Base-by-base conservation (phyloP, 106 monocot genomes). In the Gastrodia elata region DNA sequence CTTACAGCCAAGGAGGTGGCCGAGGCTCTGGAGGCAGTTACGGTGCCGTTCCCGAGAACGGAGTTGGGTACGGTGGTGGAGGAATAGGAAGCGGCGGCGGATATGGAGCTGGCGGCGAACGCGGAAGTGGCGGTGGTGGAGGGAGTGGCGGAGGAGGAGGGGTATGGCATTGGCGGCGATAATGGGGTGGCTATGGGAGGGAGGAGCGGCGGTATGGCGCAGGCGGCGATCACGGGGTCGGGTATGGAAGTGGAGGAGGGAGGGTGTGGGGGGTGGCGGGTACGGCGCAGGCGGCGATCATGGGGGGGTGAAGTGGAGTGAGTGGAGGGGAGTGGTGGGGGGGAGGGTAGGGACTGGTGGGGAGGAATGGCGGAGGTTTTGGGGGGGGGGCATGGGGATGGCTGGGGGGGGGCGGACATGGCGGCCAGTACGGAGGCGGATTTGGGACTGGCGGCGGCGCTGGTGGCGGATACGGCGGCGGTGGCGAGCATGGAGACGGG, bases 71-170 rank as follows among this genome's bases (percentile, higher is more conserved):
- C 5, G 80, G 74, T 22, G 71, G 61, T 27, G 80, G 80, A 13
- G 80, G 80, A 4, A 43, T 38, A 13, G 80, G 80, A 15, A 64
- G 70, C 1, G 80, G 75, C 9, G 76, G 46, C 8, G 80, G 74
- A 4, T 71, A 75, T 15, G 75, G 80, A 13, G 38, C 40, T 2
- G 57, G 26, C 4, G 80, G 80, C 0, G 15, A 64, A 7, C 42
- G 25, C 16, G 52, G 74, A 2, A 68, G 59, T 0, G 74, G 69
- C 20, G 25, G 26, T 16, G 68, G 69, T 22, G 80, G 68, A 0
- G 70, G 80, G 8, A 59, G 74, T 5, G 74, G 79, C 1, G 35
- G 68, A 0, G 68, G 76, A 13, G 35, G 57, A n/a, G 76, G n/a
- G 55, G 7, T 61, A 27, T 65, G 65, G 65, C 5, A 15, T 8